phyloP scores from a whole-genome alignment of 1,284 basidiomycete genomes.

The Ganoderma sp. region DNA sequence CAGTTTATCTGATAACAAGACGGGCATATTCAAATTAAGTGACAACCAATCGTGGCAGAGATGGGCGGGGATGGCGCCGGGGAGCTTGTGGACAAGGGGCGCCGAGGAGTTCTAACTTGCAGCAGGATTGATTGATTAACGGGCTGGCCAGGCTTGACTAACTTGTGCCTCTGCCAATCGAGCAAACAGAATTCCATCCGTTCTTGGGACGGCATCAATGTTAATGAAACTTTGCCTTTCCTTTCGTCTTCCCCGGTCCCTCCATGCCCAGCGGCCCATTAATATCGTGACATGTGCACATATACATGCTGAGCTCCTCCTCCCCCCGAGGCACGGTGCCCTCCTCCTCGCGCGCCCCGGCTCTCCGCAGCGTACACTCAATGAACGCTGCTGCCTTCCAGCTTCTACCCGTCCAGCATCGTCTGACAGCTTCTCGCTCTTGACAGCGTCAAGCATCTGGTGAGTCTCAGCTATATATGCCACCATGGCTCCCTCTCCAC shows the following conservation, averaged over 20 bases:
- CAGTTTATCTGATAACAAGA: not conserved
- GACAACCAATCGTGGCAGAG: not conserved
- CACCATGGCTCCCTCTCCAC: not conserved
- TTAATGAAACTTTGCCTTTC: conserved; percentile 29
- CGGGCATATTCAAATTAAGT: not conserved
- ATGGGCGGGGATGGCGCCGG: not conserved
- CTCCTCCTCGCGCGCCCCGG: conserved; percentile 15
- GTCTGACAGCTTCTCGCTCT: conserved; percentile 30
- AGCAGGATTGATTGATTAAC: conserved; percentile 40
- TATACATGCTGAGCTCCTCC: conserved; percentile 14
- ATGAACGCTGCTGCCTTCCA: conserved; percentile 24
- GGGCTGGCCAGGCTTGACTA: conserved; percentile 23
- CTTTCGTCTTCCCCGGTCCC: not conserved
- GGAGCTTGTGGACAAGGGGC: conserved; percentile 2
- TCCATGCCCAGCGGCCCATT: conserved; percentile 1
- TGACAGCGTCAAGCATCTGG: conserved; percentile 33
- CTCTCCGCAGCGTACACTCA: conserved; percentile 18
- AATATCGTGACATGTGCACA: not conserved
- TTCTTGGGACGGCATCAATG: conserved; percentile 32
- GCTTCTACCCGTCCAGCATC: conserved; percentile 14
- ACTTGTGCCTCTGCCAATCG: conserved; percentile 28
- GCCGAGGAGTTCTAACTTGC: conserved; percentile 29
- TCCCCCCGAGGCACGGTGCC: not conserved
- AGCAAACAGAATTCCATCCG: conserved; percentile 31
- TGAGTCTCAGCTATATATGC: conserved; percentile 24